A percentile compares a stretch with the other conserved stretches of the same genome.
Conservation (phyloP, 2,329 filamentous ascomycete genomes). For the Bimuria novae-zelandiae region DNA sequence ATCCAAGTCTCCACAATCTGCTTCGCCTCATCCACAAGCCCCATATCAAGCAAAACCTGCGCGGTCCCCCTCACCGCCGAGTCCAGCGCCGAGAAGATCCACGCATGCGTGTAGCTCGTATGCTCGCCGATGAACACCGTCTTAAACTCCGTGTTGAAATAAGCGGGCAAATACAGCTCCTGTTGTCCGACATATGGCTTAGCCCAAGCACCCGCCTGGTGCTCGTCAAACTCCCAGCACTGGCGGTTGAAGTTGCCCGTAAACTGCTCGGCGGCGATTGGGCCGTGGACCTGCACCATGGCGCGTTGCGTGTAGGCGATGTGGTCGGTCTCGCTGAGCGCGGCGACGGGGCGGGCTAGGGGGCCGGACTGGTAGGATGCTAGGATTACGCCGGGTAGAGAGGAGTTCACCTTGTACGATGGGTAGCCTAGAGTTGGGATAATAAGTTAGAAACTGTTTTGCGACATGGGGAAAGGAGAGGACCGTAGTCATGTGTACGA, state of each 20-base stretch:
- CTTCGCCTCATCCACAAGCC: constrained; percentile 72
- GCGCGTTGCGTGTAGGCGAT: constrained; percentile 66
- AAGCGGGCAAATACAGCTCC: constrained; percentile 71
- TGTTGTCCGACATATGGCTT: constrained; percentile 67
- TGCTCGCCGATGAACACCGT: constrained; percentile 72
- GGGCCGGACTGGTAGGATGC: constrained; percentile 61
- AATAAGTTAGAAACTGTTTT: no score
- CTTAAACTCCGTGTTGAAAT: constrained; percentile 70
- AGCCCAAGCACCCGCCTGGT: constrained; percentile 67
- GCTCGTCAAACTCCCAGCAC: constrained; percentile 68
- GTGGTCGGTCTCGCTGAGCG: constrained; percentile 63
- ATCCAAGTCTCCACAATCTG: constrained; percentile 67
- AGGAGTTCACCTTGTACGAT: constrained; percentile 67
- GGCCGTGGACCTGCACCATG: constrained; percentile 70
- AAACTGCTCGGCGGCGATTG: constrained; percentile 63
- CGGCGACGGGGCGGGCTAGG: constrained; percentile 51
- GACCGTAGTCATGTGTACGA: no score
- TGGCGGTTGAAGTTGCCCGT: constrained; percentile 68
- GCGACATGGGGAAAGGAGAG: no score
- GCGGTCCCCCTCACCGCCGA: constrained; percentile 68
- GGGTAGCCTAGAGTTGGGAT: no score
- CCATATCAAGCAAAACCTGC: constrained; percentile 67
- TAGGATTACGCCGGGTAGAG: constrained; percentile 65
- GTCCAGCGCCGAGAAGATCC: constrained; percentile 70
- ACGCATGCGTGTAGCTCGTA: constrained; percentile 72